phyloP scores from a whole-genome alignment of 768 basidiomycete genomes.

The Mycena vulgaris region DNA sequence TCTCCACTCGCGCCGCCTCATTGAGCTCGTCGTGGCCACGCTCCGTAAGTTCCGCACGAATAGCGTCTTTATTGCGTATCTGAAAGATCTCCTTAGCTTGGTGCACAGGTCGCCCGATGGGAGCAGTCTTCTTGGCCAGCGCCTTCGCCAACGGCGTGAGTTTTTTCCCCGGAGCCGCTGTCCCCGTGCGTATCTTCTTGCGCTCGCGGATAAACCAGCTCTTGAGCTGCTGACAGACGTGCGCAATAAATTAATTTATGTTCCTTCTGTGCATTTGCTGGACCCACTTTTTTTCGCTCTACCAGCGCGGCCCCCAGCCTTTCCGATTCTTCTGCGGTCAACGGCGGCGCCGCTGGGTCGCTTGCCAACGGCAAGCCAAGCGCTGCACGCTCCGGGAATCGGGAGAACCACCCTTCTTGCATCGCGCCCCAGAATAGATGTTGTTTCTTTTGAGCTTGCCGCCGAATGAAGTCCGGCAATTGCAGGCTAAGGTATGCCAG shows the following conservation, averaged over 20 bases:
- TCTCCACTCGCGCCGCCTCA: neutral
- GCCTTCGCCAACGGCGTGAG: neutral
- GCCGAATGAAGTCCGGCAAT: constrained; percentile 1
- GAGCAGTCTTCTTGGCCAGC: neutral
- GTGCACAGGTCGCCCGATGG: neutral
- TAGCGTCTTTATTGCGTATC: neutral
- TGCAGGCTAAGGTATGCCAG: neutral
- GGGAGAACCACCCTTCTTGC: neutral
- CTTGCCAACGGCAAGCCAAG: neutral
- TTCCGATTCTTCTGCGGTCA: neutral
- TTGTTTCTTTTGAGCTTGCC: neutral
- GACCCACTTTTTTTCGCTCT: neutral
- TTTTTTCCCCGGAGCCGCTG: neutral
- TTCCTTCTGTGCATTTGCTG: neutral
- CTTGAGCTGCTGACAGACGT: neutral
- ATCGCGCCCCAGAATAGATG: neutral
- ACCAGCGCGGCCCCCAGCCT: neutral
- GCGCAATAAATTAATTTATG: neutral
- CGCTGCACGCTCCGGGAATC: neutral
- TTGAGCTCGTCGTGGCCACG: neutral
- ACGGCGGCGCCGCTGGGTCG: neutral
- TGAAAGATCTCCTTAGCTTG: neutral
- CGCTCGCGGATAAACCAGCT: neutral
- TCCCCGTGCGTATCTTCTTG: neutral
- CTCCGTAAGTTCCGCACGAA: neutral